A percentile compares a stretch with the other conserved stretches of the same genome.
phyloP scores from a whole-genome alignment of 768 basidiomycete species.

The Tylopilus rubrobrunneus region DNA sequence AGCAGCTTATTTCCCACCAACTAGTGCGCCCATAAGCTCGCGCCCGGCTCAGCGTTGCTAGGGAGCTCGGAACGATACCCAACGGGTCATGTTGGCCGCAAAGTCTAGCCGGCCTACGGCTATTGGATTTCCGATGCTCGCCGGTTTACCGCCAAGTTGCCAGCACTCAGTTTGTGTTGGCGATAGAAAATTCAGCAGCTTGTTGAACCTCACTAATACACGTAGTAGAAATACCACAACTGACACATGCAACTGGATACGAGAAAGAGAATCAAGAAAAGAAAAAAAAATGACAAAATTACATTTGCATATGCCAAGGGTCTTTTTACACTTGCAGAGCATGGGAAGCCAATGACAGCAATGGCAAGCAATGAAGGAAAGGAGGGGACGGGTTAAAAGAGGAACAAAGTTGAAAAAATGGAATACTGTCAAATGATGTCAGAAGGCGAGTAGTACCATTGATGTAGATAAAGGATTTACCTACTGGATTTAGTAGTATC shows the following conservation, averaged over 20 bases:
- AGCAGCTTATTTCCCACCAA: too few relatives aligned
- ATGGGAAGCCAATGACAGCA: constrained; percentile 1
- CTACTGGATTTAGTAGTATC: constrained; percentile 25
- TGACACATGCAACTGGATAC: neutral
- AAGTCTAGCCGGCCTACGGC: too few relatives aligned
- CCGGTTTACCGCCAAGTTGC: too few relatives aligned
- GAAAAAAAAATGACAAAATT: neutral
- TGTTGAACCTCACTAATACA: constrained; percentile 13
- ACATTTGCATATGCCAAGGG: constrained; percentile 1
- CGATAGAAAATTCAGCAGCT: neutral
- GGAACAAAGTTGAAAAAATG: neutral
- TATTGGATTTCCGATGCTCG: too few relatives aligned
- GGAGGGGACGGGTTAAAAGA: neutral
- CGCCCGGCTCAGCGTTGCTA: too few relatives aligned
- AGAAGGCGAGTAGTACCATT: neutral
- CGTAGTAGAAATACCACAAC: neutral
- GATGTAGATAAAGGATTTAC: neutral
- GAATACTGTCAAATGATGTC: neutral
- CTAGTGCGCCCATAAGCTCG: too few relatives aligned
- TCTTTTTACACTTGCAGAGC: constrained; percentile 21
- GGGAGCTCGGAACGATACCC: too few relatives aligned
- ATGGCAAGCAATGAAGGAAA: neutral
- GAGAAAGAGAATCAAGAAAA: neutral
- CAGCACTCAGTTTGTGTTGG: too few relatives aligned
- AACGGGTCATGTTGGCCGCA: too few relatives aligned